Evolutionary conservation across 1,284 basidiomycete species (phyloP), one percentile per base, ranked within the genome.

Genomic region (Stygiomarasmius scandens): DNA sequence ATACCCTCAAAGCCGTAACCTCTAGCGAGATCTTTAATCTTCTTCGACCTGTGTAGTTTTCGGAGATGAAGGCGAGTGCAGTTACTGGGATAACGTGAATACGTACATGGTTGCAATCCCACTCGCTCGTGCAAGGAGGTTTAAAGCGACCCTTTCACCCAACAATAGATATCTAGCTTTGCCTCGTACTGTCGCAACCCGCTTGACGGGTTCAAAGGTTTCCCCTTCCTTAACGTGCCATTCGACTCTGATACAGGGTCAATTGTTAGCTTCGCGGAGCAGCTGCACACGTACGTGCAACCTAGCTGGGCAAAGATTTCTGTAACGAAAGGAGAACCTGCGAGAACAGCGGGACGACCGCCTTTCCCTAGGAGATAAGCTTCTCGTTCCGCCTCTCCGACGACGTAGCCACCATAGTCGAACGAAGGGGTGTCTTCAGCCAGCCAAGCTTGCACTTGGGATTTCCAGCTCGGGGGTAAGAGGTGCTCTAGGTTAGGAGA

Each of bases 361-460:
- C 90, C 89, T 75, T 97, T 99, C 57, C 95, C 95, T 67, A 94
- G 84, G 27, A 99, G 84, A 67, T 90, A 90, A 2, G 97, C 97
- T 69, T 92, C 89, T 54, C 94, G 88, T 49, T 83, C 77, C 6
- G 84, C 89, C 67, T 98, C 96, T 19, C 97, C 97, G 12, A 99
- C 97, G 34, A 99, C 95, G 69, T 92, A 98, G 2, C 97, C 97
- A 36, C 92, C 96, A 70, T 95, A 98, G 75, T 99, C 96, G 67
- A 98, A 98, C 1, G 93, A 95, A 1, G 96, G 97, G 0, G 91
- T 93, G 71, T 99, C 96, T 74, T 99, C 96, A 14, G 86, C 84
- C 19, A 97, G 85, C 97, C 96, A 99, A 16, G 74, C 76, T 1
- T 83, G 76, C 53, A 99, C 84, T 64, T 92, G 87, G 1, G 82